These are phyloP conservation scores for Metarhizium humberi DNA, from an alignment of 2,329 filamentous ascomycete genomes.

Conservation along the genomic window DNA sequence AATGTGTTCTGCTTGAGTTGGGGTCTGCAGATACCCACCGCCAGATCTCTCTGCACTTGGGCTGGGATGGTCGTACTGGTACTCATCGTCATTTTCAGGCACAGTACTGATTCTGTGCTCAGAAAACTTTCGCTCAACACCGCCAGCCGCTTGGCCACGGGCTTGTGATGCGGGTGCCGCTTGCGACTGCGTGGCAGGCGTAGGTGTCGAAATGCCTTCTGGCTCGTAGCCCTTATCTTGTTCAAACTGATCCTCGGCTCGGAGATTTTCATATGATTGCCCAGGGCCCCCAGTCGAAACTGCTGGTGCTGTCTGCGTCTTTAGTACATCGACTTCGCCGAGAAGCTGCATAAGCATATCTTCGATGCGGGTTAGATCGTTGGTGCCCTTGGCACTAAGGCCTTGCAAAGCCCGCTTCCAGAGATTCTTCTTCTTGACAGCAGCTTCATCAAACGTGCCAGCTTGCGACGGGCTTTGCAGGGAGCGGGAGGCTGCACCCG, in stretches of 20 bases:
- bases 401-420: constrained; percentile 91
- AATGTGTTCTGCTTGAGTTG: constrained; percentile 37
- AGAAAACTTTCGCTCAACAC: constrained; percentile 48
- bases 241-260: constrained; percentile 53
- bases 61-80: constrained; percentile 42
- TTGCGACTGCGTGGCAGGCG: constrained; percentile 65
- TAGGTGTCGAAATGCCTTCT: constrained; percentile 64
- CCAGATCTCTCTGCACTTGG: constrained; percentile 24
- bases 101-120: constrained; percentile 87
- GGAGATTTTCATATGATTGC: constrained; percentile 60
- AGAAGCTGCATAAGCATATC: constrained; percentile 88
- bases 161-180: constrained; percentile 55
- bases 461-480: constrained; percentile 46
- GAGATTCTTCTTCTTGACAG: constrained; percentile 82
- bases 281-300: constrained; percentile 39
- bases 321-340: constrained; percentile 80
- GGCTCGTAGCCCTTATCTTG: constrained; percentile 73
- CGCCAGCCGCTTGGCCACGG: constrained; percentile 31
- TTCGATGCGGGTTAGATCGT: constrained; percentile 81
- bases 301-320: constrained; percentile 44
- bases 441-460: constrained; percentile 44
- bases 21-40: constrained; percentile 49
- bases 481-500: constrained; percentile 53
- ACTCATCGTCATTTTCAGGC: constrained; percentile 71
- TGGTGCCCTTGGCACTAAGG: constrained; percentile 76